phyloP scores from a whole-genome alignment of 2,329 filamentous ascomycete genomes.

The Fusarium sp. region DNA sequence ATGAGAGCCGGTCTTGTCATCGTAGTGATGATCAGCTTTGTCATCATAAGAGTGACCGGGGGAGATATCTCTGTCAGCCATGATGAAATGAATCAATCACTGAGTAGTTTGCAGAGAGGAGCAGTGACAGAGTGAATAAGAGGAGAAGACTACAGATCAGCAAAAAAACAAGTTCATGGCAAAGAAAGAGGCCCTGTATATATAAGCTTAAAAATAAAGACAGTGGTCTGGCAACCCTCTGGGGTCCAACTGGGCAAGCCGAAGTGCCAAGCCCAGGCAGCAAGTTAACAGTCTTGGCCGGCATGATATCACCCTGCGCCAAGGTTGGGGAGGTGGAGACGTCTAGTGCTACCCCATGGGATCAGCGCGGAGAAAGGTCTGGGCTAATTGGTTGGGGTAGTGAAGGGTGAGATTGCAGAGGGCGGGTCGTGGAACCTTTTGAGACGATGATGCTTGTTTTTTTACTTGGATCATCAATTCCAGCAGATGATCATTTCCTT shows the following conservation, averaged over 20 bases:
- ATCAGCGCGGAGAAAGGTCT: conserved; percentile 13
- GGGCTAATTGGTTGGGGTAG: conserved; percentile 2
- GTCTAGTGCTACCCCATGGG: conserved; percentile 21
- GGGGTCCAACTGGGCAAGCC: conserved; percentile 23
- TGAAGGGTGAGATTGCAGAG: conserved; percentile 4
- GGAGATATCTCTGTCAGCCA: conserved; percentile 26
- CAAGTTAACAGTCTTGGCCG: conserved; percentile 30
- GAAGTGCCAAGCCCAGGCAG: conserved; percentile 33
- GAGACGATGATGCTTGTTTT: neutral
- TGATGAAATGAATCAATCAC: neutral
- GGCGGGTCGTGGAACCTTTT: conserved; percentile 4
- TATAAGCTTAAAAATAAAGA: conserved; percentile 35
- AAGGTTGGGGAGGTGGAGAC: conserved; percentile 9
- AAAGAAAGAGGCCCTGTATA: neutral
- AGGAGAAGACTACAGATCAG: neutral
- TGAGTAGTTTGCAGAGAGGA: neutral
- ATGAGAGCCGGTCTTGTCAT: conserved; percentile 13
- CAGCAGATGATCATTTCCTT: neutral
- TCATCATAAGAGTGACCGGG: conserved; percentile 8
- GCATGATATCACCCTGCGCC: conserved; percentile 20
- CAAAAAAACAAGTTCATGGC: neutral
- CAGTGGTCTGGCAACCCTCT: conserved; percentile 13
- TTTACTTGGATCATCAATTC: neutral
- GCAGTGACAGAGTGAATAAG: neutral
- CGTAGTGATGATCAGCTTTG: conserved; percentile 5